Base-by-base conservation (phyloP, 768 basidiomycete genomes). In the Megacollybia marginata region DNA sequence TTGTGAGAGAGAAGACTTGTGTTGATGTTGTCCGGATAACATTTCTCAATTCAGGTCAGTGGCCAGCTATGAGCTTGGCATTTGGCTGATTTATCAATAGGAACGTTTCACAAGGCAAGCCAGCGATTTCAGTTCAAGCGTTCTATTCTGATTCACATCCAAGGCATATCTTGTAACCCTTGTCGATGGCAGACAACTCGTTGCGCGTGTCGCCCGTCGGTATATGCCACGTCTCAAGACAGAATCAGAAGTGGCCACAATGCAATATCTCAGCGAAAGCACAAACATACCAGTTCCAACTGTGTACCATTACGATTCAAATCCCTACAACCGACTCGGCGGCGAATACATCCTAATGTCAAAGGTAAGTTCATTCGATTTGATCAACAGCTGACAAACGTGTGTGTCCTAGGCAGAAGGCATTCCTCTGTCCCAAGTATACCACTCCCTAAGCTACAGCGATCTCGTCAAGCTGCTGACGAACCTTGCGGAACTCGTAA, bases 331-430 rank as follows among this genome's bases (percentile, higher is more conserved):
- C 61, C 80, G 85, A 11, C 72, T 92, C 28, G 90, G 88, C 0
- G 85, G 86, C 16, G 90, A 92, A 64, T 92, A 83, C 57, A 88
- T 92, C 54, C 62, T 92, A 53, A 89, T 92, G 89, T 85, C 85
- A 48, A 90, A 85, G 79, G 88, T 85, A 53, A 42, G 76, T 67
- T 4, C 35, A 19, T 38, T 50, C 42, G 13, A 33, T 50, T 48
- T 38, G 46, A 8, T 38, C 28, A 46, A 38, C 28, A 32, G 23
- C 23, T 49, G 33, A 45, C 38, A 50, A 44, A 47, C 47, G 53
- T 20, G 44, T 18, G 47, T 53, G 53, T 54, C 63, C 16, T 59
- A 91, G 88, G 89, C 89, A 23, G 68, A 74, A 2, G 89, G 89
- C 11, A 74, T 88, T 28, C 82, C 88, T 2, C 73, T 92, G 4